Base-by-base conservation (phyloP, 768 basidiomycete genomes). In the Auricularia cornea region DNA sequence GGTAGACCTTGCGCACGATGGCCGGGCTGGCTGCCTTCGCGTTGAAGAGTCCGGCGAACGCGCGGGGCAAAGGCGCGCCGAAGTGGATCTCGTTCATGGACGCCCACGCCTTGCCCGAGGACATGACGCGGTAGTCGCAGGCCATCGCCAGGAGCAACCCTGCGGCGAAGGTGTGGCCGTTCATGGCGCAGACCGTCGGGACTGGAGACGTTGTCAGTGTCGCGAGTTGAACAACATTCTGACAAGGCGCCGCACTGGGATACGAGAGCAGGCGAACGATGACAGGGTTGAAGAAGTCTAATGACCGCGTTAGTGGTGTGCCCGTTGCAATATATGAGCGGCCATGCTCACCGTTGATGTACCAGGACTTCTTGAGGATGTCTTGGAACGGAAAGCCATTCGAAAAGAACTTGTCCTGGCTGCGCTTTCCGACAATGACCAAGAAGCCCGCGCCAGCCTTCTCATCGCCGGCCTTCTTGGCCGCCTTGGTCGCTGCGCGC, bases 31-130 rank as follows among this genome's bases (percentile, higher is more conserved):
- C 80, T 5, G 91, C 75, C 68, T 92, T 94, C 29, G 83, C 81
- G 8, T 78, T 78, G 29, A 90, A 71, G 57, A 94, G 72, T 3
- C 83, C 80, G 0, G 84, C 77, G 68, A 95, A 85, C 0, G 87
- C 87, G 57, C 83, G 77, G 0, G 94, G 93, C 80, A 90, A 86
- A 0, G 84, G 78, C 10, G 92, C 91, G 60, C 91, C 92, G 68
- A 95, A 94, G 70, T 88, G 86, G 51, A 94, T 76, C 88, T 96
- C 94, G 70, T 96, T 98, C 94, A 97, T 96, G 72, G 87, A 91
- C 60, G 91, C 75, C 89, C 92, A 94, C 1, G 89, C 87, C 68
- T 79, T 86, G 18, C 88, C 93, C 67, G 90, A 87, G 16, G 85
- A 90, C 87, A 95, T 94, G 62, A 96, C 81, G 44, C 94, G 84